Conservation (phyloP, 768 basidiomycete species). For the Nidula microcarpa region DNA sequence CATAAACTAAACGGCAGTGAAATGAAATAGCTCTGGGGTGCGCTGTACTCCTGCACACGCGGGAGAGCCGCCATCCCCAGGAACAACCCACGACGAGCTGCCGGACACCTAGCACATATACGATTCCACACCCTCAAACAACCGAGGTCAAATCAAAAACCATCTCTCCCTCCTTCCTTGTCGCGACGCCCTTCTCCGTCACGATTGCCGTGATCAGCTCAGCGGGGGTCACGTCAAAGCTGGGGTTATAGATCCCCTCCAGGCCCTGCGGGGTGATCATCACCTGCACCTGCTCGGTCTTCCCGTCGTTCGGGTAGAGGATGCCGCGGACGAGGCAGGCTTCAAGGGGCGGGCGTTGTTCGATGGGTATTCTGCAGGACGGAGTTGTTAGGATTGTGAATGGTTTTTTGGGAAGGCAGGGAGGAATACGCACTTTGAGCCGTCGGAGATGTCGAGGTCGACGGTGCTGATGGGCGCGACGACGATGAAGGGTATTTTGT, state of each 20-base stretch:
- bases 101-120: not conserved
- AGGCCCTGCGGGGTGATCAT: constrained; percentile 75
- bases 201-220: constrained; percentile 92
- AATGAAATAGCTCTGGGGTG: too few species aligned
- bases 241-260: constrained; percentile 82
- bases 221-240: constrained; percentile 95
- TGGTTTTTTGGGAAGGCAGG: not conserved
- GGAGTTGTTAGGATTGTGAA: not conserved
- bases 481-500: constrained; percentile 88
- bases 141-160: constrained; percentile 64
- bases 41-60: too few species aligned
- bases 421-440: constrained; percentile 46
- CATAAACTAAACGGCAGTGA: too few species aligned
- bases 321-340: constrained; percentile 87
- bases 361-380: constrained; percentile 73
- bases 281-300: constrained; percentile 68
- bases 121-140: constrained; percentile 26
- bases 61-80: too few species aligned
- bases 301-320: constrained; percentile 53
- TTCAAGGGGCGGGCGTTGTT: constrained; percentile 85
- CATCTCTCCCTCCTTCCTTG: constrained; percentile 53
- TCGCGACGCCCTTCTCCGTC: constrained; percentile 91
- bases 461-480: constrained; percentile 92
- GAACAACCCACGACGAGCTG: too few species aligned
- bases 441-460: constrained; percentile 75